Evolutionary conservation across 116 monocot genomes (phyloP).

Genomic region (Posidonia oceanica): DNA sequence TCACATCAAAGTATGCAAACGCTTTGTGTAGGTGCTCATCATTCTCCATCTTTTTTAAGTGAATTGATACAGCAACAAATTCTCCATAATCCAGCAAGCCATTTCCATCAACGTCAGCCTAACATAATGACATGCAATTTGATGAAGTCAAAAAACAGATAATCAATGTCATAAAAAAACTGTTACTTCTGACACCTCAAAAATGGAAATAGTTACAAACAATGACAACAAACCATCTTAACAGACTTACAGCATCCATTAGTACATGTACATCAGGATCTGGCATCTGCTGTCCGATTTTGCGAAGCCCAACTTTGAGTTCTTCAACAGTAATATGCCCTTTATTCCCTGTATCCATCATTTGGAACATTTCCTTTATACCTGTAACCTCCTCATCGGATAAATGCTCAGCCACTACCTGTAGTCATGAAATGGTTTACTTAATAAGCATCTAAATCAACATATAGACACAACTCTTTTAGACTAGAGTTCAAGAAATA

Average conservation of each 20-base stretch:
- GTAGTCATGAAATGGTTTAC: slow-evolving; percentile 1
- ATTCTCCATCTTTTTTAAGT: slow-evolving; percentile 56
- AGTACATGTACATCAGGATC: slow-evolving; percentile 64
- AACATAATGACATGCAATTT: neutral
- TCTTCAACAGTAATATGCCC: slow-evolving; percentile 64
- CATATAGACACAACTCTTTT: neutral
- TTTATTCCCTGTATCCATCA: slow-evolving; percentile 46
- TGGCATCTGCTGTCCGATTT: slow-evolving; percentile 53
- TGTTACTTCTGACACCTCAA: neutral
- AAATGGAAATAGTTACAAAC: neutral
- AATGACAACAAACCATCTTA: neutral
- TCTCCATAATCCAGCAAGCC: slow-evolving; percentile 66
- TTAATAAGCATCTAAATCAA: neutral
- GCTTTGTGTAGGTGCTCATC: slow-evolving; percentile 69
- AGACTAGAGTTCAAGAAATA: neutral
- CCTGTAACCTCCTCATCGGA: slow-evolving; percentile 67
- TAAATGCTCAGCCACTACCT: slow-evolving; percentile 78
- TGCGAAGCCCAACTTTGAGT: slow-evolving; percentile 47
- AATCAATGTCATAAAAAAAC: neutral
- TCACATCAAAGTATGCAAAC: slow-evolving; percentile 57
- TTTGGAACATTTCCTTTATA: slow-evolving; percentile 66
- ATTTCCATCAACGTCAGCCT: slow-evolving; percentile 73
- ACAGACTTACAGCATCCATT: slow-evolving; percentile 77
- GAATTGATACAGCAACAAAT: slow-evolving; percentile 64
- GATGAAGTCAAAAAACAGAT: neutral